Evolutionary conservation across 495 filamentous ascomycete genomes (phyloP).

Genomic region (Podospora sp.): DNA sequence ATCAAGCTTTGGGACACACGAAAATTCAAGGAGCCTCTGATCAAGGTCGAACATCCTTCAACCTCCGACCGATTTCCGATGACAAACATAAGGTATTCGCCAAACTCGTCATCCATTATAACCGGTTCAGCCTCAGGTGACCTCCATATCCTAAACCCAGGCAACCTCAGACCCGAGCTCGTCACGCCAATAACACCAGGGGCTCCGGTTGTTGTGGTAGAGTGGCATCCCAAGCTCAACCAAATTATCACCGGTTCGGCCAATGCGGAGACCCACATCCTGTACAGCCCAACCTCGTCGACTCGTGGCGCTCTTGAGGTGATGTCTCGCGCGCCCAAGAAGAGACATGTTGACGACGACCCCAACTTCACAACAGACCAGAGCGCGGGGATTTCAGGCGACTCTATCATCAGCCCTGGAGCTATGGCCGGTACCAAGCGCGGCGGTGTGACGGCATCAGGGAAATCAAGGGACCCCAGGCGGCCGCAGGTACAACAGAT

Average conservation of each 20-base stretch:
- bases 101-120: slow-evolving; percentile 76
- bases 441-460: slow-evolving; percentile 75
- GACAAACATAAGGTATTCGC: slow-evolving; percentile 85
- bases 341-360: slow-evolving; percentile 92
- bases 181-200: slow-evolving; percentile 83
- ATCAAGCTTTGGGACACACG: slow-evolving; percentile 94
- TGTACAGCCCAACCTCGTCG: slow-evolving; percentile 86
- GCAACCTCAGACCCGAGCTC: slow-evolving; percentile 80
- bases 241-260: slow-evolving; percentile 94
- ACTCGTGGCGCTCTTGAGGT: slow-evolving; percentile 79
- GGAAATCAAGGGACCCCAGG: slow-evolving; percentile 74
- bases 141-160: slow-evolving; percentile 90
- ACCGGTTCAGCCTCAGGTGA: slow-evolving; percentile 86
- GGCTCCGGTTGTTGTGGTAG: slow-evolving; percentile 76
- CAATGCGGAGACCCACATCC: slow-evolving; percentile 82
- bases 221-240: slow-evolving; percentile 94
- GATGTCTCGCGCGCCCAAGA: slow-evolving; percentile 92
- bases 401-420: slow-evolving; percentile 73
- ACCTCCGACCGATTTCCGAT: slow-evolving; percentile 82
- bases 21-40: slow-evolving; percentile 89
- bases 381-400: slow-evolving; percentile 75
- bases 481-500: slow-evolving; percentile 79
- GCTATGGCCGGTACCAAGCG: slow-evolving; percentile 46
- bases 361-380: slow-evolving; percentile 81
- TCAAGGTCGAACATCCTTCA: slow-evolving; percentile 74